Percentiles rank a stretch among this genome's conserved stretches.
Conservation (phyloP, 768 basidiomycete species). For the Pleurotus salmoneostramineus region DNA sequence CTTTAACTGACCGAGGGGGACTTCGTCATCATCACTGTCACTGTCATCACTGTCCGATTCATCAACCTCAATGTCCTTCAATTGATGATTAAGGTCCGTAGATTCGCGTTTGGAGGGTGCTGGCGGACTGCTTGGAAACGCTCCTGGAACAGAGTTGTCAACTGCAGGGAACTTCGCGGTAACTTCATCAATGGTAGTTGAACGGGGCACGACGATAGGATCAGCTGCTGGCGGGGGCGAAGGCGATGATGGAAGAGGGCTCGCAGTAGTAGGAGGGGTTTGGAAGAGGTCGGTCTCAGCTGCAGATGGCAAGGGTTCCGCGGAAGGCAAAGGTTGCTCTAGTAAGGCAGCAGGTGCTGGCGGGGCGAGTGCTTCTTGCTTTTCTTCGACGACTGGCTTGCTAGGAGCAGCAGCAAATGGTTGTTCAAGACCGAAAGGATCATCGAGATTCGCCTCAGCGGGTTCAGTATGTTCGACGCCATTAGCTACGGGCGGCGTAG, state of each 20-base stretch:
- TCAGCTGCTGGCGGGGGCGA: constrained; percentile 8
- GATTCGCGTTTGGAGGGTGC: constrained; percentile 20
- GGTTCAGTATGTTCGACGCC: constrained; percentile 9
- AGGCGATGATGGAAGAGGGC: constrained; percentile 4
- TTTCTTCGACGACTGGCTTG: constrained; percentile 12
- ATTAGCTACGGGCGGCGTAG: constrained; percentile 31
- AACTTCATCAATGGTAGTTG: neutral
- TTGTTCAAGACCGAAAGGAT: constrained; percentile 52
- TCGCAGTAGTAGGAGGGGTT: constrained; percentile 50
- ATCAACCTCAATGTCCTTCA: constrained; percentile 56
- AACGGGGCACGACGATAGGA: neutral
- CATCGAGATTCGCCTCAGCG: constrained; percentile 18
- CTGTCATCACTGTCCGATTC: constrained; percentile 41
- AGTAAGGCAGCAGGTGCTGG: constrained; percentile 15
- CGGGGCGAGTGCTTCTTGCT: neutral
- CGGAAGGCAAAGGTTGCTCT: constrained; percentile 11
- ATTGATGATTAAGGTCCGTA: constrained; percentile 48
- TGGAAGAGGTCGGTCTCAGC: constrained; percentile 53
- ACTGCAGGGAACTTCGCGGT: constrained; percentile 7
- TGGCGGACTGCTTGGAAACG: constrained; percentile 12
- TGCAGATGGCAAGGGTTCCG: constrained; percentile 19
- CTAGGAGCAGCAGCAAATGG: constrained; percentile 17
- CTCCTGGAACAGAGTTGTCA: neutral
- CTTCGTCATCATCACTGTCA: constrained; percentile 43
- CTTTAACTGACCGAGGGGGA: constrained; percentile 30